Percentiles rank a stretch among this genome's conserved stretches.
phyloP scores from a whole-genome alignment of 1,284 basidiomycete species.

The Cutaneotrichosporon mucoides region DNA sequence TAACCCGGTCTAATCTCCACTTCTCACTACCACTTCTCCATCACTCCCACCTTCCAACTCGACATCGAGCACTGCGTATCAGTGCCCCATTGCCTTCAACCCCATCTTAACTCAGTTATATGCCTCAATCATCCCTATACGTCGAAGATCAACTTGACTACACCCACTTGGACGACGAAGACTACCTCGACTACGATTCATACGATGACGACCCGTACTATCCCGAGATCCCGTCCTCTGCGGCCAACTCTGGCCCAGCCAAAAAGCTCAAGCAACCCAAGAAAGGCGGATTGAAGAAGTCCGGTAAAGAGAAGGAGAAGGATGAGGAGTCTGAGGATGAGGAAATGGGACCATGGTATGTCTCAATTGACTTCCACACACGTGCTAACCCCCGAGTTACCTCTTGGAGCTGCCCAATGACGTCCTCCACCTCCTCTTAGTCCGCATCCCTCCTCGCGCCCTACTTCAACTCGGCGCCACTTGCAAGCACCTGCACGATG shows the following conservation, averaged over 20 bases:
- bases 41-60: not conserved
- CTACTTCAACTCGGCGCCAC: slow-evolving; percentile 32
- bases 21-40: not conserved
- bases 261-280: slow-evolving; percentile 18
- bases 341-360: slow-evolving; percentile 24
- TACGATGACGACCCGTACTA: slow-evolving; percentile 10
- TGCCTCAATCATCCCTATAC: slow-evolving; percentile 2
- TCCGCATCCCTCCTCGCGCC: slow-evolving; percentile 36
- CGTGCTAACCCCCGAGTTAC: slow-evolving; percentile 25
- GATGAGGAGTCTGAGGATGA: slow-evolving; percentile 6
- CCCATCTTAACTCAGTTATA: not conserved
- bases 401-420: slow-evolving; percentile 40
- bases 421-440: slow-evolving; percentile 36
- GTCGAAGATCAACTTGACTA: slow-evolving; percentile 4
- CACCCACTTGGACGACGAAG: not conserved
- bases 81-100: not conserved
- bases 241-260: slow-evolving; percentile 13
- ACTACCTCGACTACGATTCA: slow-evolving; percentile 2
- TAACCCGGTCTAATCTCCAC: no score
- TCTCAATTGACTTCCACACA: slow-evolving; percentile 1
- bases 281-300: slow-evolving; percentile 4
- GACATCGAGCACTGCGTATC: not conserved
- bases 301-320: slow-evolving; percentile 16
- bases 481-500: slow-evolving; percentile 28
- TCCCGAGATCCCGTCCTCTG: slow-evolving; percentile 12